Conservation (phyloP, 164 flowering plant genomes). For the Santalum album region DNA sequence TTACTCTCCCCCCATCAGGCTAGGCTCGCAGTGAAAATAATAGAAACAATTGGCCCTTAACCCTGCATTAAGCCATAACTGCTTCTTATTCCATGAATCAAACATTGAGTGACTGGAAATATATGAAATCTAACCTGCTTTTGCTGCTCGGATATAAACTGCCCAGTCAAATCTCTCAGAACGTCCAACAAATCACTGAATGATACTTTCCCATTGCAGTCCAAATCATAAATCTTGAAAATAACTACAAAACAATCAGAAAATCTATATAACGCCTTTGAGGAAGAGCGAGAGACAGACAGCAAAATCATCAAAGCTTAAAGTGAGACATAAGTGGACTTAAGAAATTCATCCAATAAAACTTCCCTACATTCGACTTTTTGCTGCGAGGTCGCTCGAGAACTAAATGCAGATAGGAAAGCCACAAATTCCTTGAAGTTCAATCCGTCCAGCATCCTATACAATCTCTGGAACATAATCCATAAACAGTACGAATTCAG, state of each 20-base stretch:
- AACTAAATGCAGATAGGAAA: conserved; percentile 40
- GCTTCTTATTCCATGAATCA: too few relatives aligned
- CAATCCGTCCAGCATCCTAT: conserved; percentile 39
- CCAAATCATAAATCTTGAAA: conserved; percentile 45
- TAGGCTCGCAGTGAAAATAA: too few relatives aligned
- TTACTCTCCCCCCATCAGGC: too few relatives aligned
- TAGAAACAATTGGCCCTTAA: too few relatives aligned
- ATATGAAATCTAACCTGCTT: conserved; percentile 22
- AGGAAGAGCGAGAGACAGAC: too few relatives aligned
- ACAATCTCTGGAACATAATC: conserved; percentile 23
- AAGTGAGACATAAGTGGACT: too few relatives aligned
- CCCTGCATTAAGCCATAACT: too few relatives aligned
- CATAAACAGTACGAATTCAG: background rate
- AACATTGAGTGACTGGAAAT: too few relatives aligned
- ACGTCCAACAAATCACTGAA: conserved; percentile 37
- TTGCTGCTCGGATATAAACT: conserved; percentile 43
- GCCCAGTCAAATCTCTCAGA: conserved; percentile 41
- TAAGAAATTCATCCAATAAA: too few relatives aligned
- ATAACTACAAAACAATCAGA: conserved; percentile 27
- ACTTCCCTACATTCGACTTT: conserved; percentile 33
- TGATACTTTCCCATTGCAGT: conserved; percentile 45
- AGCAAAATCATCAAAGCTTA: background rate
- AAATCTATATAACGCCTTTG: background rate
- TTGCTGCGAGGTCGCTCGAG: conserved; percentile 31
- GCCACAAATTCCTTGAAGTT: conserved; percentile 56